Percentiles rank a stretch among this genome's conserved stretches.
Evolutionary conservation across 1,284 basidiomycete genomes (phyloP).

Genomic region (Melanopsichium pennsylvanicum): DNA sequence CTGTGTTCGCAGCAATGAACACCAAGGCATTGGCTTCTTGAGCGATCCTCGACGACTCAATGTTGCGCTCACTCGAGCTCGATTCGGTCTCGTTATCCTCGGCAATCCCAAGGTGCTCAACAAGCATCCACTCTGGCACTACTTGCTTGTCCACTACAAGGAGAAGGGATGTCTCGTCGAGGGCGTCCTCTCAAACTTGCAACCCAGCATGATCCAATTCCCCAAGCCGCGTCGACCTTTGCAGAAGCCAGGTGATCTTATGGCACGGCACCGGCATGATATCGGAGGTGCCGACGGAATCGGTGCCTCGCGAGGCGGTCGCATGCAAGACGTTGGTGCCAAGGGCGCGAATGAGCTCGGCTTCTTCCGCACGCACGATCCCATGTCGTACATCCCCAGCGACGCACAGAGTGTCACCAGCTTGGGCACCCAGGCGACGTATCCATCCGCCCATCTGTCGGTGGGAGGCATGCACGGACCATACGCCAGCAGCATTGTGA

Average conservation of each 20-base stretch:
- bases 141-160: conserved; percentile 97
- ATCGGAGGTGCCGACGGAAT: conserved; percentile 16
- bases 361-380: conserved; percentile 94
- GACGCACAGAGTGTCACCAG: conserved; percentile 69
- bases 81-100: conserved; percentile 96
- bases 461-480: conserved; percentile 28
- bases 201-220: conserved; percentile 98
- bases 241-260: conserved; percentile 60
- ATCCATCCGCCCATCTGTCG: conserved; percentile 47
- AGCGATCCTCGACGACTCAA: conserved; percentile 96
- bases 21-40: conserved; percentile 98
- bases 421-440: conserved; percentile 56
- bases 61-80: conserved; percentile 94
- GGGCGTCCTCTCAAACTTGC: conserved; percentile 93
- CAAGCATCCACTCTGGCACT: conserved; percentile 91
- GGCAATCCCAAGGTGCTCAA: conserved; percentile 98
- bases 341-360: conserved; percentile 77
- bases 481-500: conserved; percentile 57
- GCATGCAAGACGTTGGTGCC: conserved; percentile 4
- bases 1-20: conserved; percentile 98
- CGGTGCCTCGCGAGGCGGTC: conserved; percentile 5
- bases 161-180: conserved; percentile 93
- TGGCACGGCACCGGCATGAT: conserved; percentile 56
- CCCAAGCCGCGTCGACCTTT: conserved; percentile 53
- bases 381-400: conserved; percentile 90